Conservation (phyloP, 495 filamentous ascomycete genomes). For the Aspergillus leporis region DNA sequence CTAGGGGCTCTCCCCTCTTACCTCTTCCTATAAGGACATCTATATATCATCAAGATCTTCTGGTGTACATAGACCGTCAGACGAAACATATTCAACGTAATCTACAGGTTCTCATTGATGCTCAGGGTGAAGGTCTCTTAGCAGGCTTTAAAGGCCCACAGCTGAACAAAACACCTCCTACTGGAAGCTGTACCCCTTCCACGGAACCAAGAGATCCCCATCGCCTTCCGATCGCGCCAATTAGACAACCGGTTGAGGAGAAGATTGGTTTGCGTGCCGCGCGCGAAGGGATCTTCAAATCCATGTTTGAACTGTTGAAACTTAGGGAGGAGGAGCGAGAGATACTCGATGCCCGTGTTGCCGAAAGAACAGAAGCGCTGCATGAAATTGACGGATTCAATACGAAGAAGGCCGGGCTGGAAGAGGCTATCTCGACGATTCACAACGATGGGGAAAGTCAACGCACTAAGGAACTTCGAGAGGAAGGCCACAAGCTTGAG, state of each 20-base stretch:
- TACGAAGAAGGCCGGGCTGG: conserved; percentile 47
- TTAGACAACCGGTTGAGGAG: conserved; percentile 59
- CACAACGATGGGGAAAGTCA: conserved; percentile 39
- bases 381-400: conserved; percentile 61
- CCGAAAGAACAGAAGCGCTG: conserved; percentile 58
- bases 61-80: conserved; percentile 47
- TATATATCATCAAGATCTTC: conserved; percentile 37
- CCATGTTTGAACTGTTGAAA: conserved; percentile 70
- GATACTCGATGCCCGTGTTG: conserved; percentile 57
- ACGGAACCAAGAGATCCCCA: conserved; percentile 26
- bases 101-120: conserved; percentile 79
- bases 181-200: conserved; percentile 50
- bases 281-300: conserved; percentile 66
- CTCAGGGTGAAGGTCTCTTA: conserved; percentile 75
- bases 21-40: conserved; percentile 32
- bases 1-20: conserved; percentile 25
- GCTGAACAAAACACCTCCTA: conserved; percentile 41
- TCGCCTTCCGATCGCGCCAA: conserved; percentile 50
- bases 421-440: conserved; percentile 46
- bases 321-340: conserved; percentile 72
- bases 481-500: conserved; percentile 54
- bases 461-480: conserved; percentile 40
- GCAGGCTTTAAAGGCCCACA: conserved; percentile 45
- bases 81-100: conserved; percentile 64
- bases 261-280: conserved; percentile 66